Conservation (phyloP, 1,284 basidiomycete genomes). For the Puccinia coronata region DNA sequence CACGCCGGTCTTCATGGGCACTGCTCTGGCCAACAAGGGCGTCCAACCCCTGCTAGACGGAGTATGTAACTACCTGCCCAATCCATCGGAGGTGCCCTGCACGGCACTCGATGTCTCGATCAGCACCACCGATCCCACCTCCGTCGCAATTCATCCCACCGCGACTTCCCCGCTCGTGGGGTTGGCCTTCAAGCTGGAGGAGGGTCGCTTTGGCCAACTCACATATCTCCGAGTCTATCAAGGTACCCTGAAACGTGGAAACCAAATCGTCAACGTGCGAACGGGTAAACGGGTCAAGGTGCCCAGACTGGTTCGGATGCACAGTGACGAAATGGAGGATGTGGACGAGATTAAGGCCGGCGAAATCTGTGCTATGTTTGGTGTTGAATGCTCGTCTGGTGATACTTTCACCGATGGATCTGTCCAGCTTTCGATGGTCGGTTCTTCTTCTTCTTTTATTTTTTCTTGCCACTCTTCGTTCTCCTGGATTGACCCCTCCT, state of each 20-base stretch:
- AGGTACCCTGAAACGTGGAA: constrained; percentile 81
- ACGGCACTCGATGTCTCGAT: constrained; percentile 80
- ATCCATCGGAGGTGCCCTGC: constrained; percentile 77
- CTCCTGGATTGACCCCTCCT: constrained; percentile 9
- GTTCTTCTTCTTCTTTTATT: constrained; percentile 1
- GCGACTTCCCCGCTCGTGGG: constrained; percentile 85
- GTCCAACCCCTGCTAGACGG: constrained; percentile 94
- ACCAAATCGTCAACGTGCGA: constrained; percentile 85
- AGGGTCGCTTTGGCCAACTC: constrained; percentile 93
- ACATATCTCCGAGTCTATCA: constrained; percentile 99
- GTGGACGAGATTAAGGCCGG: constrained; percentile 93
- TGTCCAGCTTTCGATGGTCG: constrained; percentile 37
- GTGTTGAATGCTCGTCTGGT: constrained; percentile 96
- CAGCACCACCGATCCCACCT: constrained; percentile 66
- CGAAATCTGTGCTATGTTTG: constrained; percentile 99
- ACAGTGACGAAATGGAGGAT: constrained; percentile 99
- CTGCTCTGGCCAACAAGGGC: constrained; percentile 95
- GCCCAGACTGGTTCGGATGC: constrained; percentile 96
- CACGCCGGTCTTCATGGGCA: constrained; percentile 94
- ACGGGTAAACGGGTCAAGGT: constrained; percentile 98
- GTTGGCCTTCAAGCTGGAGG: constrained; percentile 97
- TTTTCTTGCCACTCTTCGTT: constrained; percentile 20
- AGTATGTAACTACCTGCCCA: constrained; percentile 91
- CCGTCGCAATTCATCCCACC: constrained; percentile 75
- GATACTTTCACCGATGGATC: constrained; percentile 81